Evolutionary conservation across 2,329 filamentous ascomycete genomes (phyloP).

Genomic region (Penicillium corylophilum): DNA sequence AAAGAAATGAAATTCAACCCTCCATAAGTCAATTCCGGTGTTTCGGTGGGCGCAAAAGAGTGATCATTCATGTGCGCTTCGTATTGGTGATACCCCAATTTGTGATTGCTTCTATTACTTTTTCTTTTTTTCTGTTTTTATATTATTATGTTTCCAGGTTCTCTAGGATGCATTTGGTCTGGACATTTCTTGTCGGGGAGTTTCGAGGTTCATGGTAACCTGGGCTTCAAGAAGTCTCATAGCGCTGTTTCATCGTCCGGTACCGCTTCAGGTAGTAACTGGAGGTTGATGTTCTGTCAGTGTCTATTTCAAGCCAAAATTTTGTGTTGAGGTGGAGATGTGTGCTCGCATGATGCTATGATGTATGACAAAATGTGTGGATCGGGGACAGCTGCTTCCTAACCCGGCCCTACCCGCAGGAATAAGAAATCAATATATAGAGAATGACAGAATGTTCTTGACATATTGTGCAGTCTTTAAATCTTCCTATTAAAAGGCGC

Average conservation of each 20-base stretch:
- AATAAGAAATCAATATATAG: slow-evolving; percentile 18
- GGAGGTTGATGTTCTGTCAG: slow-evolving; percentile 27
- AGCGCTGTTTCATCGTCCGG: slow-evolving; percentile 77
- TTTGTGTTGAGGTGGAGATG: slow-evolving; percentile 7
- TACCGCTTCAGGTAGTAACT: slow-evolving; percentile 94
- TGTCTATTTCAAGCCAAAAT: slow-evolving; percentile 8
- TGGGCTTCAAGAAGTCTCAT: slow-evolving; percentile 51
- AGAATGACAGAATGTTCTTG: slow-evolving; percentile 17
- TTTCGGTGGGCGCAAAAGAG: slow-evolving; percentile 31
- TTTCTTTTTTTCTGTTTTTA: slow-evolving; percentile 18
- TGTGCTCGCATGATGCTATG: slow-evolving; percentile 22
- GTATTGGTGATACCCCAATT: slow-evolving; percentile 41
- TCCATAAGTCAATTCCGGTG: slow-evolving; percentile 26
- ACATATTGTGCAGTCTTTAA: background rate
- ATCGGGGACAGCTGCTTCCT: slow-evolving; percentile 8
- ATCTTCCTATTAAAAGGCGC: background rate
- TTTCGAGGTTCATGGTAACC: slow-evolving; percentile 8
- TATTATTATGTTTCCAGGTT: slow-evolving; percentile 19
- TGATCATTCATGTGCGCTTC: slow-evolving; percentile 33
- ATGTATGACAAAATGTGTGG: slow-evolving; percentile 22
- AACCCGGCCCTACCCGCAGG: slow-evolving; percentile 18
- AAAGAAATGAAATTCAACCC: slow-evolving; percentile 45
- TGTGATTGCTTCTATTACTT: slow-evolving; percentile 17
- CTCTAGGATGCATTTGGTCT: slow-evolving; percentile 24
- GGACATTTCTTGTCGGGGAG: slow-evolving; percentile 11